These are phyloP conservation scores for Malus hybrid DNA, from an alignment of 331 rosid genomes.

Conservation along the genomic window DNA sequence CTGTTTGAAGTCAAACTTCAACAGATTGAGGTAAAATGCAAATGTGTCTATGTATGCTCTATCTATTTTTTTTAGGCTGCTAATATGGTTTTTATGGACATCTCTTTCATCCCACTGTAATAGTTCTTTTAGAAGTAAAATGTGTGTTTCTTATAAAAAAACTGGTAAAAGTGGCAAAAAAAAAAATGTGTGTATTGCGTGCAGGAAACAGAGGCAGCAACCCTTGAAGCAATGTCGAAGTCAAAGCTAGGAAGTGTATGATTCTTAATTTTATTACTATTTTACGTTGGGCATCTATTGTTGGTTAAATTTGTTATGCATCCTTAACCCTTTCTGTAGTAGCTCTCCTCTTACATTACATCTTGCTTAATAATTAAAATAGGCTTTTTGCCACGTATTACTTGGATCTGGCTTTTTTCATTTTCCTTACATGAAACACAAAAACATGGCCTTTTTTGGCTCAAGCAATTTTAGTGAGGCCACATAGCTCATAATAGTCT, in stretches of 20 bases:
- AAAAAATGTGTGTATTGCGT: constrained; percentile 1
- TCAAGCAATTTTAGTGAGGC: not conserved
- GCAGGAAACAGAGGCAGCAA: constrained; percentile 94
- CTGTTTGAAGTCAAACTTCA: constrained; percentile 85
- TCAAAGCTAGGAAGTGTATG: constrained; percentile 87
- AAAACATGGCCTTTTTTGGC: not conserved
- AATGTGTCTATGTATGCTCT: not conserved
- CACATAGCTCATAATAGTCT: not conserved
- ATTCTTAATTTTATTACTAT: constrained; percentile 3
- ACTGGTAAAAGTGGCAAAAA: not conserved
- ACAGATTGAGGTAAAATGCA: constrained; percentile 69
- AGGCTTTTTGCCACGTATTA: not conserved
- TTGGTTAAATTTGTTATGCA: not conserved
- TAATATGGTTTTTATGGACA: not conserved
- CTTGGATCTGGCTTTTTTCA: not conserved
- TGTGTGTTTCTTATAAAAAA: not conserved
- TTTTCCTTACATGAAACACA: not conserved
- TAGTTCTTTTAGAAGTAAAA: not conserved
- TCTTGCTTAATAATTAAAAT: not conserved
- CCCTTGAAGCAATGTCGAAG: constrained; percentile 91
- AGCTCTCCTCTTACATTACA: not conserved
- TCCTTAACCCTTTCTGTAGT: not conserved
- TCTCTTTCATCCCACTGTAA: not conserved
- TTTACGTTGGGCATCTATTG: not conserved
- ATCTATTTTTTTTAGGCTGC: not conserved